Evolutionary conservation across 2,329 filamentous ascomycete species (phyloP).

Genomic region (Rugonectria rugulosa): DNA sequence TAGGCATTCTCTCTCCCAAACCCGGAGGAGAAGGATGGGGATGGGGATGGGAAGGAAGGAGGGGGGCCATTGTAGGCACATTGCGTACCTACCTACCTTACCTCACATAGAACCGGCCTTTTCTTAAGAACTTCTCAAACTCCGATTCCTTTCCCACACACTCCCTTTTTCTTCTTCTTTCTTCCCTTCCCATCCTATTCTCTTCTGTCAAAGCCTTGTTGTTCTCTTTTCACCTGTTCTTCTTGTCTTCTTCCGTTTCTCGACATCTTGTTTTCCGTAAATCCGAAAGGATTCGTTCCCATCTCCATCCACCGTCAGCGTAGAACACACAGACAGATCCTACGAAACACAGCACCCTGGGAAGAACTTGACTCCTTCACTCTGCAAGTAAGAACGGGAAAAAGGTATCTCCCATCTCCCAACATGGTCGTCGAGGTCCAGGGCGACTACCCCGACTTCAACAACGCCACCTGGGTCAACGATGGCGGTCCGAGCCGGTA

Average conservation of each 20-base stretch:
- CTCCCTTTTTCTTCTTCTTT: constrained; percentile 1
- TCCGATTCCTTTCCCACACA: constrained; percentile 21
- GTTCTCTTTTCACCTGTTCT: neutral
- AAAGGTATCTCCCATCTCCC: neutral
- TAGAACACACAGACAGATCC: neutral
- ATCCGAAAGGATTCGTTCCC: neutral
- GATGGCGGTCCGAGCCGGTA: constrained; percentile 27
- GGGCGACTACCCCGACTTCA: constrained; percentile 24
- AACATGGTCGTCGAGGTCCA: constrained; percentile 12
- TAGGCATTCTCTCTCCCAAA: too few species aligned
- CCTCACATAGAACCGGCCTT: too few species aligned
- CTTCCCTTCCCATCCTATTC: too few species aligned
- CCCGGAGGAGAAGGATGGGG: too few species aligned
- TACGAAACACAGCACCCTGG: neutral
- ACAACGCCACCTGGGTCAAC: constrained; percentile 32
- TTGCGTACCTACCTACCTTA: too few species aligned
- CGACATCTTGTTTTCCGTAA: too few species aligned
- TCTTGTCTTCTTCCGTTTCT: neutral
- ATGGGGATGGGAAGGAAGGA: too few species aligned
- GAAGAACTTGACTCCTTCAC: too few species aligned
- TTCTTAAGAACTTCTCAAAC: too few species aligned
- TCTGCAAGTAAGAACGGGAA: neutral
- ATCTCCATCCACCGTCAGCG: neutral
- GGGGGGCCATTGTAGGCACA: too few species aligned
- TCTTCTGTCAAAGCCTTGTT: neutral